Evolutionary conservation across 2,329 filamentous ascomycete genomes (phyloP).

Genomic region (Trichoderma afroharzianum): DNA sequence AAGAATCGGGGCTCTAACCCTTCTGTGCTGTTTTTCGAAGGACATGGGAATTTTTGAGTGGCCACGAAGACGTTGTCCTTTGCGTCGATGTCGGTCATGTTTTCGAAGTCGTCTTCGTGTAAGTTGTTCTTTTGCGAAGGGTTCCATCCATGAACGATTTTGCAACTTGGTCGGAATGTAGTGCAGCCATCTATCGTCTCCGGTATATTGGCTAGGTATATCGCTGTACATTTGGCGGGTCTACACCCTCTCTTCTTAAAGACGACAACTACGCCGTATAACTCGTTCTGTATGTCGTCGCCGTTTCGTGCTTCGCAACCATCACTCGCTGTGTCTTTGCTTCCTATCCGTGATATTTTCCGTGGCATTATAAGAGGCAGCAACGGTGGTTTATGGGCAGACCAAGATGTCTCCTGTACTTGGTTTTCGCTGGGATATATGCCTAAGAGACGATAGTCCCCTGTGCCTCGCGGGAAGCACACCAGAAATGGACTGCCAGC

Average conservation of each 20-base stretch:
- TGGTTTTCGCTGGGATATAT: constrained; percentile 1
- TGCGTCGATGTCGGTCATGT: not conserved
- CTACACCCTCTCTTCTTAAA: not conserved
- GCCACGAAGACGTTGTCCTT: not conserved
- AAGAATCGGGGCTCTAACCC: not conserved
- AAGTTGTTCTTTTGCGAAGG: not conserved
- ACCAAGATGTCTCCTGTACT: not conserved
- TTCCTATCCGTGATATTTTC: not conserved
- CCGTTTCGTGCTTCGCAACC: not conserved
- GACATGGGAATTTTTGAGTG: not conserved
- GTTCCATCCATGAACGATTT: not conserved
- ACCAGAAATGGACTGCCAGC: constrained; percentile 12
- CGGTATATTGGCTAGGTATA: constrained; percentile 8
- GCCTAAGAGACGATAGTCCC: constrained; percentile 5
- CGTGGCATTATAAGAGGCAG: not conserved
- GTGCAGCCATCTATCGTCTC: not conserved
- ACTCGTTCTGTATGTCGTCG: not conserved
- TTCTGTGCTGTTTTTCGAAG: not conserved
- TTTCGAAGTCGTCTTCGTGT: not conserved
- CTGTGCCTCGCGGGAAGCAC: constrained; percentile 13
- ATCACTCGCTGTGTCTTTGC: not conserved
- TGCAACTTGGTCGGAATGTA: not conserved
- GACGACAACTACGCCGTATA: not conserved
- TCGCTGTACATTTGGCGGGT: not conserved
- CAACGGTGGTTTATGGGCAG: not conserved